Conservation (phyloP, 257 asterid genomes). For the Solanum peruvianum region DNA sequence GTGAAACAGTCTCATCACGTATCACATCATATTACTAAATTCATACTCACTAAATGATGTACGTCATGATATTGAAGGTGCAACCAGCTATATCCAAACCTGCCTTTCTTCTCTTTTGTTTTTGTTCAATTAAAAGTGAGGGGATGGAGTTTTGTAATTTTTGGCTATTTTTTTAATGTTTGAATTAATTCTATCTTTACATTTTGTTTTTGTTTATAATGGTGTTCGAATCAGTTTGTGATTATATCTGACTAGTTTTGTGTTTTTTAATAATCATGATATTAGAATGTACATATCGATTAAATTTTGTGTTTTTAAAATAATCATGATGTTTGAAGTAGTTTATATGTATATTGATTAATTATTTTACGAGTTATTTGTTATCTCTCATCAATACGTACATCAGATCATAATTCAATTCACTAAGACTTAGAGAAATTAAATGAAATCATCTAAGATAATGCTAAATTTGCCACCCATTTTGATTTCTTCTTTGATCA, state of each 20-base stretch:
- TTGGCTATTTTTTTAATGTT: constrained; percentile 12
- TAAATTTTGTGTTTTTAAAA: not conserved
- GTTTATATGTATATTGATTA: not conserved
- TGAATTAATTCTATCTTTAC: not conserved
- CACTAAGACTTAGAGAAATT: not conserved
- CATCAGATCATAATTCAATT: not conserved
- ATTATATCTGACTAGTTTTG: too few relatives aligned
- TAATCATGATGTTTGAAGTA: not conserved
- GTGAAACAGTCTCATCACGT: too few relatives aligned
- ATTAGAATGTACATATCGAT: accelerated
- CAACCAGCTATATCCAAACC: constrained; percentile 5
- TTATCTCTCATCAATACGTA: not conserved
- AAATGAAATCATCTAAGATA: not conserved
- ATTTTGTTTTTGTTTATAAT: not conserved
- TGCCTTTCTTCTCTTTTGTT: not conserved
- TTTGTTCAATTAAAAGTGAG: constrained; percentile 19
- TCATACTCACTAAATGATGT: constrained; percentile 1
- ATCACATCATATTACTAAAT: not conserved
- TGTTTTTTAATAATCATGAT: not conserved
- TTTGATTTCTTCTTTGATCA: too few relatives aligned
- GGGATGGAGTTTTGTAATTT: constrained; percentile 16
- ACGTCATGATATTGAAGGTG: constrained; percentile 13
- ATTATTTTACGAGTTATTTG: not conserved
- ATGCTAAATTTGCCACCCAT: too few relatives aligned
- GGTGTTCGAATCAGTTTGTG: accelerated